Conservation (phyloP, 169 alveolate genomes). For the Cryptosporidium ubiquitum region DNA sequence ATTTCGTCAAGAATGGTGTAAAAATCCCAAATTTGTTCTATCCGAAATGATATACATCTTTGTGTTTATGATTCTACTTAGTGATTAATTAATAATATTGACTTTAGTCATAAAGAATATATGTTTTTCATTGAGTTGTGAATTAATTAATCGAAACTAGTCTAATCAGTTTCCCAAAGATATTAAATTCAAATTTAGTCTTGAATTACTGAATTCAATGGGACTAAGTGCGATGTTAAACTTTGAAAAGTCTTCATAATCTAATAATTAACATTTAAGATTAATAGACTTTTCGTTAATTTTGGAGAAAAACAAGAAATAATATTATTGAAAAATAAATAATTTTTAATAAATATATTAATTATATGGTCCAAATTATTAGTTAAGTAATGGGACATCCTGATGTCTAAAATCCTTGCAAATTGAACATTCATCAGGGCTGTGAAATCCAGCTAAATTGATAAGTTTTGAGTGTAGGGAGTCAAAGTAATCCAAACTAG, state of each 20-base stretch:
- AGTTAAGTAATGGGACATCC: constrained; percentile 61
- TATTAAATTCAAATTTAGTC: no score
- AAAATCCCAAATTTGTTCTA: no score
- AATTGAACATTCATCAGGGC: constrained; percentile 64
- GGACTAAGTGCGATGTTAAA: no score
- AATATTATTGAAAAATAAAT: background rate
- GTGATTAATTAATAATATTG: no score
- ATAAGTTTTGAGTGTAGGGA: constrained; percentile 35
- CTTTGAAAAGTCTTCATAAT: background rate
- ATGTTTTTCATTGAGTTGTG: no score
- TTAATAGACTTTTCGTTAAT: no score
- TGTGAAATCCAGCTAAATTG: constrained; percentile 44
- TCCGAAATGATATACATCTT: background rate
- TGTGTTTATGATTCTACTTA: background rate
- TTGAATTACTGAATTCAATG: no score
- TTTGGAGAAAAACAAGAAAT: background rate
- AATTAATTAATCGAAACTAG: no score
- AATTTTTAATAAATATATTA: background rate
- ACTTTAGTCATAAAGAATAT: no score
- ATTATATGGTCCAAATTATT: background rate
- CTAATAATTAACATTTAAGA: no score
- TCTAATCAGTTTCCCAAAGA: no score
- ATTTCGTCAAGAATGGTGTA: background rate
- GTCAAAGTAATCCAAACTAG: constrained; percentile 1
- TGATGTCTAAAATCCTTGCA: constrained; percentile 61